Conservation (phyloP, 2,329 filamentous ascomycete genomes). For the Beauveria brongniartii region DNA sequence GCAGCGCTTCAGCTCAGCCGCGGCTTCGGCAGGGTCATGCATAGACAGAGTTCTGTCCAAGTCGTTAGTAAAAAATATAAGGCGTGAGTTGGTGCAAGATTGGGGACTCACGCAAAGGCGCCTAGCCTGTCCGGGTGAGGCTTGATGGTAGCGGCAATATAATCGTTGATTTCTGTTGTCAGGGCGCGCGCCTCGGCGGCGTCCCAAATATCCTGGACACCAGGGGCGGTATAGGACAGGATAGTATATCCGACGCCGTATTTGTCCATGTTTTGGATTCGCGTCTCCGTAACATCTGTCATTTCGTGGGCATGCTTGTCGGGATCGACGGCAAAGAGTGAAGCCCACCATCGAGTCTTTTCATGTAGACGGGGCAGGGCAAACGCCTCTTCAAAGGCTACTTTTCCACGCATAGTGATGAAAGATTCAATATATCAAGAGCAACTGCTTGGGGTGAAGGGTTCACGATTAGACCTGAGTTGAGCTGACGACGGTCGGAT, state of each 20-base stretch:
- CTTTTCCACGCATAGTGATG: conserved; percentile 46
- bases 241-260: conserved; percentile 41
- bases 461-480: too few relatives aligned
- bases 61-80: not conserved
- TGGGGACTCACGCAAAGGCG: conserved; percentile 33
- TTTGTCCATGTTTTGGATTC: conserved; percentile 35
- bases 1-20: conserved; percentile 41
- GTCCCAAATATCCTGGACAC: conserved; percentile 38
- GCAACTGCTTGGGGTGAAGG: not conserved
- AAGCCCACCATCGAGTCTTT: conserved; percentile 53
- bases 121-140: conserved; percentile 32
- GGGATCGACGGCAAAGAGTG: conserved; percentile 49
- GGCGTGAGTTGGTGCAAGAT: not conserved
- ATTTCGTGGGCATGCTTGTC: conserved; percentile 51
- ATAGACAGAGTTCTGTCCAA: conserved; percentile 35
- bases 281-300: conserved; percentile 30
- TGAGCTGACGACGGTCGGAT: not conserved
- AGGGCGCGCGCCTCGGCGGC: conserved; percentile 31
- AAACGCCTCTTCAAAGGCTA: conserved; percentile 56
- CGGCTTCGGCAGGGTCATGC: conserved; percentile 44
- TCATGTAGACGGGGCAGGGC: conserved; percentile 50
- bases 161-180: conserved; percentile 36
- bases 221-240: conserved; percentile 40
- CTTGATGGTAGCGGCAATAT: conserved; percentile 30
- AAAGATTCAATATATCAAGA: not conserved